These are phyloP conservation scores for Cytospora chrysosperma DNA, from an alignment of 2,329 filamentous ascomycete species.

Conservation along the genomic window DNA sequence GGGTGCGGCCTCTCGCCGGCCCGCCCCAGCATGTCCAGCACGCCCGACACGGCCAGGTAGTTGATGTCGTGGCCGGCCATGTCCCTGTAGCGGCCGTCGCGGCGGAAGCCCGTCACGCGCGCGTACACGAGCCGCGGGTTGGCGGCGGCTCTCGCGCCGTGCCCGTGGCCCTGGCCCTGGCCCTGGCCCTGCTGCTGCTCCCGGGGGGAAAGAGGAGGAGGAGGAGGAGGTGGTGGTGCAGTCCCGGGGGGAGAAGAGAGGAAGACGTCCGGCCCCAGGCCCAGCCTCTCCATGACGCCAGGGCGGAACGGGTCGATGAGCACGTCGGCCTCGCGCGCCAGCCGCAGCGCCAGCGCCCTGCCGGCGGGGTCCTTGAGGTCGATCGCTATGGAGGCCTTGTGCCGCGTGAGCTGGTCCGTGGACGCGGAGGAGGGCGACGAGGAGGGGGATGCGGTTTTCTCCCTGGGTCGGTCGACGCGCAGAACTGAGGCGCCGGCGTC, in stretches of 20 bases:
- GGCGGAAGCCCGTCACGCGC: constrained; percentile 85
- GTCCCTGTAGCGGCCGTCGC: constrained; percentile 77
- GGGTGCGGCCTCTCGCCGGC: constrained; percentile 67
- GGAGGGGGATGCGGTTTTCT: constrained; percentile 29
- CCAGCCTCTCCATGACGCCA: constrained; percentile 82
- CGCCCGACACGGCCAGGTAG: constrained; percentile 86
- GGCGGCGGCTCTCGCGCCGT: constrained; percentile 42
- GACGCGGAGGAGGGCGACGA: constrained; percentile 39
- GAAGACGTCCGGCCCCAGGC: constrained; percentile 70
- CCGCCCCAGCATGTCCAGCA: constrained; percentile 73
- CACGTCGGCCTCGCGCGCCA: constrained; percentile 67
- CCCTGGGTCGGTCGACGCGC: constrained; percentile 69
- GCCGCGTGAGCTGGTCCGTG: constrained; percentile 72
- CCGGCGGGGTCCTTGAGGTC: constrained; percentile 71
- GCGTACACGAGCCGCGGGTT: constrained; percentile 80
- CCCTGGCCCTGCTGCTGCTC: too few species aligned
- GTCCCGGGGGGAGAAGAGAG: too few species aligned
- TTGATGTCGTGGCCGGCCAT: constrained; percentile 98
- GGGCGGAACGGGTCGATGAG: constrained; percentile 93
- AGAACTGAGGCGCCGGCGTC: constrained; percentile 88
- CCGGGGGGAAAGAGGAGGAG: too few species aligned
- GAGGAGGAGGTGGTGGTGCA: too few species aligned
- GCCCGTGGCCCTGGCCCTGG: too few species aligned
- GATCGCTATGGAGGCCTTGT: constrained; percentile 77
- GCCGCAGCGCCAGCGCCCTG: constrained; percentile 61